These are phyloP conservation scores for Babesia ovis DNA, from an alignment of 169 alveolate genomes.

Conservation along the genomic window DNA sequence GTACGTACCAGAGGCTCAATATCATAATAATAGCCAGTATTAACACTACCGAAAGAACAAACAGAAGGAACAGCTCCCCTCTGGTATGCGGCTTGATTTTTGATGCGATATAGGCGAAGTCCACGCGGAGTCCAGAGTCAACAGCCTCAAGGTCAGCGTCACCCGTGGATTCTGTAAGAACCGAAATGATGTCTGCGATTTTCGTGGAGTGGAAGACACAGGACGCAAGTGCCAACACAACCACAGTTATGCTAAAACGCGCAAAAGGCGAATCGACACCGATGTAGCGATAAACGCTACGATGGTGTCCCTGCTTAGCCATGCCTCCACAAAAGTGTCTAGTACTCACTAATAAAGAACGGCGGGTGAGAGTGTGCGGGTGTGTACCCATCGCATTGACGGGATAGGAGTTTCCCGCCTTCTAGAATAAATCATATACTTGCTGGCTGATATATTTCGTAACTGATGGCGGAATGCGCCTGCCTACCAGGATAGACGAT, in stretches of 20 bases:
- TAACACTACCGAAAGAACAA: neutral
- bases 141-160: conserved; percentile 8
- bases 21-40: conserved; percentile 1
- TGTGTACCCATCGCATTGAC: neutral
- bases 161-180: neutral
- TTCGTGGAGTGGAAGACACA: neutral
- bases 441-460: too few species aligned
- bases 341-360: neutral
- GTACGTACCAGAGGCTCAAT: conserved; percentile 26
- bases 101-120: conserved; percentile 2
- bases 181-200: neutral
- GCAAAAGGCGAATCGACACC: conserved; percentile 14
- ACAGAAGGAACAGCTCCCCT: conserved; percentile 12
- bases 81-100: neutral
- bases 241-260: conserved; percentile 26
- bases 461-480: too few species aligned
- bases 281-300: conserved; percentile 28
- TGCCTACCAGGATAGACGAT: neutral
- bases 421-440: too few species aligned
- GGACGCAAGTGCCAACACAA: conserved; percentile 11
- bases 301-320: conserved; percentile 8
- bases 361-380: neutral
- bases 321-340: neutral
- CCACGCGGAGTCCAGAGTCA: neutral
- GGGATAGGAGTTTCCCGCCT: too few species aligned